phyloP scores from a whole-genome alignment of 1,139 yeast genomes.

The Hansenula sp. region DNA sequence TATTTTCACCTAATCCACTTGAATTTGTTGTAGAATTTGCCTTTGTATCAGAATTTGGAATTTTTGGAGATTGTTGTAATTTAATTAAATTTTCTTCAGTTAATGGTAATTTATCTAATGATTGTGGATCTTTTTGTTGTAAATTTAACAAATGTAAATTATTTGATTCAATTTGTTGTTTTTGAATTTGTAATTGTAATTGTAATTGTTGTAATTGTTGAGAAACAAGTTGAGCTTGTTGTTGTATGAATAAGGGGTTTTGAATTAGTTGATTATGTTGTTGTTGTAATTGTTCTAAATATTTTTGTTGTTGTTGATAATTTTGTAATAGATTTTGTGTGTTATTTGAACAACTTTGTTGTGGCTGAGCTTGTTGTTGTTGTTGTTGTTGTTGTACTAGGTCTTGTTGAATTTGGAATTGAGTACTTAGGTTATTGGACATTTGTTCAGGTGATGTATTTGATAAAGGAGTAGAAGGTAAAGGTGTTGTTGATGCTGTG shows the following conservation, averaged over 20 bases:
- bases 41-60: slow-evolving; percentile 1
- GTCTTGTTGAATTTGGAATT: background rate
- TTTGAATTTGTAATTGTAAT: slow-evolving; percentile 15
- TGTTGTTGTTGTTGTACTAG: background rate
- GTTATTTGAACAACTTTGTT: slow-evolving; percentile 3
- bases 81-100: slow-evolving; percentile 20
- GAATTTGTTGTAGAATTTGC: slow-evolving; percentile 8
- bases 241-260: slow-evolving; percentile 16
- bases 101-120: slow-evolving; percentile 8
- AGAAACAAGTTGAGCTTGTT: slow-evolving; percentile 18
- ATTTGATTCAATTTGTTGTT: slow-evolving; percentile 9
- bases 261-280: slow-evolving; percentile 13
- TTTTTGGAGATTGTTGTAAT: slow-evolving; percentile 7
- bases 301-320: slow-evolving; percentile 15
- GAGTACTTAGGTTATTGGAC: too few species aligned
- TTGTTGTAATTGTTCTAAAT: slow-evolving; percentile 7
- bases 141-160: background rate
- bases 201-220: slow-evolving; percentile 19
- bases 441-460: slow-evolving; percentile 1
- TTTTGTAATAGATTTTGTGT: slow-evolving; percentile 11
- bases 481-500: slow-evolving; percentile 1
- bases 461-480: slow-evolving; percentile 1
- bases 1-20: slow-evolving; percentile 21
- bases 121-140: background rate
- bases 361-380: background rate